Evolutionary conservation across 345 rosid genomes (phyloP), one percentile per base, ranked within the genome.

Genomic region (Rhizophora mangle): DNA sequence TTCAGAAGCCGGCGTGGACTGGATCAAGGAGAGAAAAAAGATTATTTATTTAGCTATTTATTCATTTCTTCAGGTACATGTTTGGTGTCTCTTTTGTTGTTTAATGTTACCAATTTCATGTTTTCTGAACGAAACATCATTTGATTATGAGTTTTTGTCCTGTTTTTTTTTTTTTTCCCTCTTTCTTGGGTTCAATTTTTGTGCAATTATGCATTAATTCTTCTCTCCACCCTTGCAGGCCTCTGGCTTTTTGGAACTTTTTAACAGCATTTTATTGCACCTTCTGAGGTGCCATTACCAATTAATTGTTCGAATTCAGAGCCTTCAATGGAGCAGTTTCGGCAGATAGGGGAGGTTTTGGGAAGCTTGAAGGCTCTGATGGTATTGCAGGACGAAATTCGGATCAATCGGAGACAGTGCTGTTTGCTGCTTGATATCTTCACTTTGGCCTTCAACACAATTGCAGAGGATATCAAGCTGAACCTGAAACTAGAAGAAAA

Each of bases 311-410:
- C 54, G 22, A 0, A 34, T 61, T 58, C 22, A 67, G 62, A 43
- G 70, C 62, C 69, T 65, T 63, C 53, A 70, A 92, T 90, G 98
- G 95, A 86, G 71, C 96, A 84, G 69, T 92, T 95, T 79, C 81
- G 98, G 76, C 97, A 90, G 67, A 81, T 92, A 4, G 98, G 98
- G 43, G 97, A 95, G 86, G 97, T 87, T 59, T 67, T 95, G 16
- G 98, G 99, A 63, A 90, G 99, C 80, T 75, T 92, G 75, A 87
- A 79, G 61, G 97, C 98, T 46, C 70, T 92, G 6, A 90, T 90
- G 98, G 91, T 90, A 59, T 78, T 95, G 76, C 91, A 86, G 73
- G 96, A 92, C 47, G 93, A 89, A 1, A 83, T 85, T 60, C 85
- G 69, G 52, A 86, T 94, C 87, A 94, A 94, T 75, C 79, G 72